Base-by-base conservation (phyloP, 306 rosid species). In the Elaeagnus macrophylla region DNA sequence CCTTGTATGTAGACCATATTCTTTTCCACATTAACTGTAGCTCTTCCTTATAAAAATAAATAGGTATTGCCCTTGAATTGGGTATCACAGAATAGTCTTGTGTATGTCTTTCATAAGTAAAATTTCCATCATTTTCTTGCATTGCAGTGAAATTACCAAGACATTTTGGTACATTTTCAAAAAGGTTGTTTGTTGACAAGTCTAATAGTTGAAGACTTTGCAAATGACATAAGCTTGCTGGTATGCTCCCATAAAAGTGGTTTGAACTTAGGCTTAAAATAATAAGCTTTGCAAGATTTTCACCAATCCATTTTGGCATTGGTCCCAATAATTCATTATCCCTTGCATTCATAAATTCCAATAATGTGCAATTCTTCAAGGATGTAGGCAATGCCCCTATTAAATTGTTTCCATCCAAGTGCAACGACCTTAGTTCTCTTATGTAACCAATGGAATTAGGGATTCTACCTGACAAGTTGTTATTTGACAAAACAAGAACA, bases 301-400 rank as follows among this genome's bases (percentile, higher is more conserved):
- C 9, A 8, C 69, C 68, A 36, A 56, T 9, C 68, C 68, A 67
- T 1, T 15, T 3, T 5, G 66, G 57, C 16, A 69, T 19, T 13
- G 12, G 12, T 3, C 68, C 50, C 13, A 42, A 61, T 3, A 69
- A 48, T 13, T 49, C 12, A 42, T 69, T 69, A 7, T 44, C 48
- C 13, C 51, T 48, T 1, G 56, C 18, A 62, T 62, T 53, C 10
- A 69, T 3, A 56, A 50, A n/a, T 12, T 1, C 8, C 13, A 69
- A 20, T 0, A 0, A 8, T 11, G 0, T 19, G 50, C 54, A 62
- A 6, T 51, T 42, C 8, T 44, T 37, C 69, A 62, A 2, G 37
- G 12, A 25, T 3, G 13, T 10, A 9, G 62, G 55, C n/a, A 64
- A 36, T n/a, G 42, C 8, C 69, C 69, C 74, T 10, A 16, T 32